phyloP scores from a whole-genome alignment of 2,329 filamentous ascomycete species.

The Ascochyta viciae-villosae region DNA sequence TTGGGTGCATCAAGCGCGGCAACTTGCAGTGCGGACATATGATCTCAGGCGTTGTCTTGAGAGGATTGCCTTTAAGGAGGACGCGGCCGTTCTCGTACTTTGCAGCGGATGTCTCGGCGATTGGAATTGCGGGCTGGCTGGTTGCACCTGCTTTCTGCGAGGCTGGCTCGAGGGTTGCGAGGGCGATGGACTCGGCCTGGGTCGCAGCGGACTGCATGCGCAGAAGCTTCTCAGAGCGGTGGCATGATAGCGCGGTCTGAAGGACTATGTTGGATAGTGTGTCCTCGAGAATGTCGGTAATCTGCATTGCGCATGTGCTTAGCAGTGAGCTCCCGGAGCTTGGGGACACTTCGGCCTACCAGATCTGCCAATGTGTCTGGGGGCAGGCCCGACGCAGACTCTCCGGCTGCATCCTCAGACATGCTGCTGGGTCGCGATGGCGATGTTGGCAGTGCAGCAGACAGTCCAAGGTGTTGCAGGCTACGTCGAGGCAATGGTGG shows the following conservation, averaged over 20 bases:
- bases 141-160: slow-evolving; percentile 39
- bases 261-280: slow-evolving; percentile 78
- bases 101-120: slow-evolving; percentile 68
- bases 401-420: slow-evolving; percentile 46
- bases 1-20: slow-evolving; percentile 75
- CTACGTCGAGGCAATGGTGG: slow-evolving; percentile 17
- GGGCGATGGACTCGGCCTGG: slow-evolving; percentile 49
- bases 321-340: slow-evolving; percentile 32
- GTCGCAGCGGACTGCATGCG: slow-evolving; percentile 68
- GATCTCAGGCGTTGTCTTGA: slow-evolving; percentile 74
- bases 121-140: slow-evolving; percentile 62
- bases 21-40: slow-evolving; percentile 77
- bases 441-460: slow-evolving; percentile 22
- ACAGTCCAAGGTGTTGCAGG: slow-evolving; percentile 14
- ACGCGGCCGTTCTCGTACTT: slow-evolving; percentile 74
- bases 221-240: slow-evolving; percentile 79
- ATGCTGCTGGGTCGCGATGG: slow-evolving; percentile 37
- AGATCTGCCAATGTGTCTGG: slow-evolving; percentile 40
- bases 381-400: slow-evolving; percentile 34
- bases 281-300: slow-evolving; percentile 70
- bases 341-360: slow-evolving; percentile 31
- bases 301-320: slow-evolving; percentile 33
- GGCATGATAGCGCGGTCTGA: slow-evolving; percentile 75
- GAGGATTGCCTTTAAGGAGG: slow-evolving; percentile 73
- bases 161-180: slow-evolving; percentile 44